phyloP scores from a whole-genome alignment of 2,329 filamentous ascomycete species.

The Colletotrichum sp. region DNA sequence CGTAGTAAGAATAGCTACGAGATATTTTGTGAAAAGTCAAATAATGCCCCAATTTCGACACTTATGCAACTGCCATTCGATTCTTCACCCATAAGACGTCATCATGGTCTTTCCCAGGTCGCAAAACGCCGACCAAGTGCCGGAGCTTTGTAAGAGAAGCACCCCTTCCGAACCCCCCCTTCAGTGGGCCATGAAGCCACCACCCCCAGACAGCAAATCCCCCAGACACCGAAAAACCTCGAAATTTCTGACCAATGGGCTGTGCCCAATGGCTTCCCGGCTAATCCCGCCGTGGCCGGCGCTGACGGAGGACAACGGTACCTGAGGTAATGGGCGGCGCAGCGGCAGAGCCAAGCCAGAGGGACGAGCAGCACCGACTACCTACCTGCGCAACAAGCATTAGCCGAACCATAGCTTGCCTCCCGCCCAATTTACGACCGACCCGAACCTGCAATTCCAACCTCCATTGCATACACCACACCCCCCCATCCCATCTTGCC shows the following conservation, averaged over 20 bases:
- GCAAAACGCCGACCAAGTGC: neutral
- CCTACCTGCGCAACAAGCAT: neutral
- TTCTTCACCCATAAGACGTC: neutral
- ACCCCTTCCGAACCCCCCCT: neutral
- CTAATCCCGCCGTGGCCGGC: constrained; percentile 16
- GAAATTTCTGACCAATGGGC: neutral
- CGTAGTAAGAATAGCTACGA: neutral
- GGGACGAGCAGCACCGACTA: neutral
- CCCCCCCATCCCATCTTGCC: neutral
- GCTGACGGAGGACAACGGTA: constrained; percentile 15
- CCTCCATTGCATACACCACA: neutral
- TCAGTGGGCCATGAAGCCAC: constrained; percentile 5
- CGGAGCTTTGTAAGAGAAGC: neutral
- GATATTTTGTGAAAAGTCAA: neutral
- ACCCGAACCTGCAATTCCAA: neutral
- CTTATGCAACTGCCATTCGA: neutral
- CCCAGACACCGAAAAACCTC: neutral
- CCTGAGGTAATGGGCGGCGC: constrained; percentile 9
- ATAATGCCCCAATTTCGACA: neutral
- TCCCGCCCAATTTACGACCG: neutral
- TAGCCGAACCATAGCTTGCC: neutral
- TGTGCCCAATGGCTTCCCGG: constrained; percentile 10
- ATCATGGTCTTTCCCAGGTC: neutral
- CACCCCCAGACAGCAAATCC: constrained; percentile 1
- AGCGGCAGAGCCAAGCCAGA: neutral